Evolutionary conservation across 495 filamentous ascomycete genomes (phyloP).

Genomic region (Penicillium bovifimosum): DNA sequence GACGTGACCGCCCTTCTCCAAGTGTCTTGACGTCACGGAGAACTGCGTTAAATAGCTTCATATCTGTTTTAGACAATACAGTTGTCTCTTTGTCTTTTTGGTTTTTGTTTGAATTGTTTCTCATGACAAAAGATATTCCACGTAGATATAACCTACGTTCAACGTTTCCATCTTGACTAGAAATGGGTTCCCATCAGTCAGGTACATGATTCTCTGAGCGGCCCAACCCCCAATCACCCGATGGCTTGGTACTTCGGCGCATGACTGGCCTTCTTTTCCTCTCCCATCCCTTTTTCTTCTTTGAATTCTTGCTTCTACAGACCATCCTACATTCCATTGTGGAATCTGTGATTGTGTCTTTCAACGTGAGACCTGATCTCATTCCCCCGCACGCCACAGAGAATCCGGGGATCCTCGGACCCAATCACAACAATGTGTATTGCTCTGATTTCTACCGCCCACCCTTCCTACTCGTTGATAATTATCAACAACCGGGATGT

Average conservation of each 20-base stretch:
- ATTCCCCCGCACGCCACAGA: neutral
- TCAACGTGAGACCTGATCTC: too few species aligned
- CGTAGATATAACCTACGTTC: too few species aligned
- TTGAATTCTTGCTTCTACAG: neutral
- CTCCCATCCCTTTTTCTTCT: neutral
- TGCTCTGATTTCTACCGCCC: slow-evolving; percentile 78
- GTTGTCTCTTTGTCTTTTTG: too few species aligned
- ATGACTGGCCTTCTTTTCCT: neutral
- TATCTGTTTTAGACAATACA: too few species aligned
- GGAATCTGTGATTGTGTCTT: neutral
- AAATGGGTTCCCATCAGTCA: too few species aligned
- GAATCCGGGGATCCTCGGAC: slow-evolving; percentile 3
- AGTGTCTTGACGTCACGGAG: slow-evolving; percentile 27
- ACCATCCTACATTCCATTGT: neutral
- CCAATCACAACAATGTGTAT: slow-evolving; percentile 69
- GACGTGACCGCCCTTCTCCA: slow-evolving; percentile 1
- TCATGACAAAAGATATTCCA: too few species aligned
- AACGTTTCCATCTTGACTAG: neutral
- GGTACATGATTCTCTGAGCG: neutral
- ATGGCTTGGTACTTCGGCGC: neutral
- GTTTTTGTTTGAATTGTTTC: too few species aligned
- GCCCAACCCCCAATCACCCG: slow-evolving; percentile 1
- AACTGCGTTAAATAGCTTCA: neutral
- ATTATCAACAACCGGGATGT: slow-evolving; percentile 92
- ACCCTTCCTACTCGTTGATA: slow-evolving; percentile 86